Percentiles rank a stretch among this genome's conserved stretches.
Evolutionary conservation across 2,329 filamentous ascomycete species (phyloP).

Genomic region (Venturiaceae sp.): DNA sequence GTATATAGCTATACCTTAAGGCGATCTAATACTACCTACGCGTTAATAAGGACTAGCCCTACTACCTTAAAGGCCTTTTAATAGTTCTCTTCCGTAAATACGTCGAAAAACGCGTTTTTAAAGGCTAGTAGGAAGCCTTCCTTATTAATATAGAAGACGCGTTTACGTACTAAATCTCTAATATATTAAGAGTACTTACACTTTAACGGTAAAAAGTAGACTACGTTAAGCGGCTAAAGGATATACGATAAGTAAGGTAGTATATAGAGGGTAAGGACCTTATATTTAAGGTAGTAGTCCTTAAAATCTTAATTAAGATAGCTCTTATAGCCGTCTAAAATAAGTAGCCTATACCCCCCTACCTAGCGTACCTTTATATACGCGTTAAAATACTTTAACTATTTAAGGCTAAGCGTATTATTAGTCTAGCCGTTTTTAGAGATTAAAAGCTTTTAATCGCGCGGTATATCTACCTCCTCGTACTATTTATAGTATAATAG

Average conservation of each 20-base stretch:
- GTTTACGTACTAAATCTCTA: conserved; percentile 16
- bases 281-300: conserved; percentile 22
- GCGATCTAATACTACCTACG: conserved; percentile 19
- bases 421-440: conserved; percentile 25
- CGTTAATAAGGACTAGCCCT: conserved; percentile 22
- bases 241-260: conserved; percentile 25
- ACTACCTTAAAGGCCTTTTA: conserved; percentile 20
- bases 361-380: conserved; percentile 16
- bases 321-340: conserved; percentile 28
- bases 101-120: conserved; percentile 15
- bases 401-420: conserved; percentile 23
- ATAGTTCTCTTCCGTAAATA: conserved; percentile 19
- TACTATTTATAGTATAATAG: conserved; percentile 2
- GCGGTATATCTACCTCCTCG: conserved; percentile 12
- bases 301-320: conserved; percentile 25
- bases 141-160: conserved; percentile 22
- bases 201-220: conserved; percentile 28
- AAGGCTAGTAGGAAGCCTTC: conserved; percentile 18
- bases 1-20: conserved; percentile 12
- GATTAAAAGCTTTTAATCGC: conserved; percentile 19
- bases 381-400: conserved; percentile 26
- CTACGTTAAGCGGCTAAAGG: conserved; percentile 29
- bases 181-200: conserved; percentile 20
- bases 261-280: conserved; percentile 29
- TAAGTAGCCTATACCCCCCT: conserved; percentile 23